Evolutionary conservation across 352 stramenopile genomes (phyloP).

Genomic region (Phytopythium helicoides): DNA sequence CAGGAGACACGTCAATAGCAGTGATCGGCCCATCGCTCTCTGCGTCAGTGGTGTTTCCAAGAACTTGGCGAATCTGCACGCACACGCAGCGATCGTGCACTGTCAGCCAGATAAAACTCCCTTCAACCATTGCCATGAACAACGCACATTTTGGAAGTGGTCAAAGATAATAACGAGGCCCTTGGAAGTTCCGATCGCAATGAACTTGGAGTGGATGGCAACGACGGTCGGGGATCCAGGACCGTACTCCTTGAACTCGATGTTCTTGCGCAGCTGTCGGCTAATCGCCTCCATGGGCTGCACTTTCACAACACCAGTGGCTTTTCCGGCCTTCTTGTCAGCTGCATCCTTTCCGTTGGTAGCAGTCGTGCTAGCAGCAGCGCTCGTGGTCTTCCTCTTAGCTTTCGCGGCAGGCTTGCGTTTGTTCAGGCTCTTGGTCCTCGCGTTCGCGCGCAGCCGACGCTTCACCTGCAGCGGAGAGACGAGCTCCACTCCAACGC

Average conservation of each 20-base stretch:
- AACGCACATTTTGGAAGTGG: conserved; percentile 93
- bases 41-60: conserved; percentile 81
- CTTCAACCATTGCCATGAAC: neutral
- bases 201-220: conserved; percentile 96
- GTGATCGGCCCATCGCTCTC: conserved; percentile 80
- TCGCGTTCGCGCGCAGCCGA: conserved; percentile 56
- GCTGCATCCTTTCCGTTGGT: conserved; percentile 18
- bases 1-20: conserved; percentile 84
- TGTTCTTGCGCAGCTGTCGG: conserved; percentile 88
- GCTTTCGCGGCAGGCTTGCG: conserved; percentile 42
- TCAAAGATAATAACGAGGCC: conserved; percentile 96
- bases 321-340: conserved; percentile 41
- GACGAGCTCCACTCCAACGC: conserved; percentile 77
- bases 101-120: neutral
- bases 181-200: conserved; percentile 94
- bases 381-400: conserved; percentile 26
- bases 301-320: conserved; percentile 83
- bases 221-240: conserved; percentile 91
- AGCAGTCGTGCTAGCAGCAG: conserved; percentile 25
- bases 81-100: conserved; percentile 1
- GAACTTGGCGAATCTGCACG: conserved; percentile 73
- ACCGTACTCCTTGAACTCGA: conserved; percentile 90
- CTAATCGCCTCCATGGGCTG: conserved; percentile 90
- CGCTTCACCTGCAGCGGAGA: conserved; percentile 83
- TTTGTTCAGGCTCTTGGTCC: conserved; percentile 51